Percentiles rank a stretch among this genome's conserved stretches.
Evolutionary conservation across 164 flowering plant genomes (phyloP).

Genomic region (Dillenia turbinata): DNA sequence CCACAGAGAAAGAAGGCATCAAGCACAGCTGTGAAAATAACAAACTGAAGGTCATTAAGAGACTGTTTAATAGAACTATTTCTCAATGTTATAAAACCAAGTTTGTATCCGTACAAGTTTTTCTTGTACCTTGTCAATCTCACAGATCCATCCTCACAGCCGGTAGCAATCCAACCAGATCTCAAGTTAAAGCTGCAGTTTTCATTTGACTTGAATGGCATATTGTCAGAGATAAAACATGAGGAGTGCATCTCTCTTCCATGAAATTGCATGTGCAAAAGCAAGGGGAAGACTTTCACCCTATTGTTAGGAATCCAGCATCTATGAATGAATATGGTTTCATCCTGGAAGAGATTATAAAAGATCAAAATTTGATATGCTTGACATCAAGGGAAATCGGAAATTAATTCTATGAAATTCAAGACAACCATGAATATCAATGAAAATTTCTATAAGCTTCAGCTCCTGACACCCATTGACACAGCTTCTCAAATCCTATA

Average conservation of each 20-base stretch:
- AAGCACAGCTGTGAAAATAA: too few relatives aligned
- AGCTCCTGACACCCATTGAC: too few relatives aligned
- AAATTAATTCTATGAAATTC: too few relatives aligned
- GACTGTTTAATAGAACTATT: too few relatives aligned
- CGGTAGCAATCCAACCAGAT: constrained; percentile 81
- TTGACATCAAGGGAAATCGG: neutral
- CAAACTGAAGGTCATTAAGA: too few relatives aligned
- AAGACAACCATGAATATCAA: neutral
- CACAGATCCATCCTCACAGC: constrained; percentile 98
- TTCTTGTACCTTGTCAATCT: constrained; percentile 73
- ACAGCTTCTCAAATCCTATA: too few relatives aligned
- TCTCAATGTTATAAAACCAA: too few relatives aligned
- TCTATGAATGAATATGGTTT: constrained; percentile 60
- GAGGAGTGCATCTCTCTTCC: constrained; percentile 92
- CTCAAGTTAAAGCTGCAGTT: constrained; percentile 11
- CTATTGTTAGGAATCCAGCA: constrained; percentile 36
- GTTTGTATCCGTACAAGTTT: too few relatives aligned
- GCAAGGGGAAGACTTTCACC: constrained; percentile 46
- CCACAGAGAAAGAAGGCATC: too few relatives aligned
- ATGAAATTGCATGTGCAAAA: constrained; percentile 83
- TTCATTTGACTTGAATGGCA: constrained; percentile 14
- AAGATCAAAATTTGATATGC: neutral
- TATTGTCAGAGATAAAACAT: constrained; percentile 50
- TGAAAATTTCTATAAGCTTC: neutral
- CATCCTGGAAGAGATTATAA: constrained; percentile 50